Evolutionary conservation across 2,329 filamentous ascomycete species (phyloP), one percentile per base, ranked within the genome.

Genomic region (Beauveria asiatica): DNA sequence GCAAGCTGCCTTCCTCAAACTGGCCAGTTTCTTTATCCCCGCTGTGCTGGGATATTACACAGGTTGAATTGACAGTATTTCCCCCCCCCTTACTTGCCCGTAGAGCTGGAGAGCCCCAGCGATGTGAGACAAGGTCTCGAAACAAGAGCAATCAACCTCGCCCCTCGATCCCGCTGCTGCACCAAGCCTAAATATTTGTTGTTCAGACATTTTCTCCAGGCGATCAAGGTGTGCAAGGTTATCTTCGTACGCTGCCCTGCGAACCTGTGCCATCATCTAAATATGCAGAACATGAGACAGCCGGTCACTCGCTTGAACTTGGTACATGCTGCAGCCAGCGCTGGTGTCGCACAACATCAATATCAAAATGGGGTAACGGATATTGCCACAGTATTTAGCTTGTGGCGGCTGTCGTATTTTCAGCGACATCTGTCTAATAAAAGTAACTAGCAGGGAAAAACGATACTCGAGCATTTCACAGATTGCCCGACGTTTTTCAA

Each of bases 91-190:
- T 33, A 23, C 45, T 33, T 19, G 11, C 27, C 30, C 7, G 9
- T 11, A 10, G 17, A 39, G 19, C 30, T 17, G 37, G 30, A 41
- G 16, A 51, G 46, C 56, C 44, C 56, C 46, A 58, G 45, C 45
- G 37, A 58, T 51, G 56, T 58, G 56, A 58, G 56, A 58, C 56
- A 44, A 51, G 33, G 56, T 58, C 56, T 58, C 56, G 56, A 58
- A 58, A 58, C 46, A n/a, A 10, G 56, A 58, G 45, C 46, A 58
- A 45, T 51, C 46, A 25, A 46, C 46, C 56, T 58, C 56, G 37
- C 30, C 33, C 42, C 41, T 45, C 44, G 54, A 57, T 39, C 33
- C 16, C 33, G 37, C 42, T 46, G 53, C 27, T 33, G 10, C 30
- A 37, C 53, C n/a, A 56, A 33, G 23, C 54, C 23, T 27, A 11